Percentiles rank a stretch among this genome's conserved stretches.
Evolutionary conservation across 345 rosid genomes (phyloP).

Genomic region (Rhizophora apiculata): DNA sequence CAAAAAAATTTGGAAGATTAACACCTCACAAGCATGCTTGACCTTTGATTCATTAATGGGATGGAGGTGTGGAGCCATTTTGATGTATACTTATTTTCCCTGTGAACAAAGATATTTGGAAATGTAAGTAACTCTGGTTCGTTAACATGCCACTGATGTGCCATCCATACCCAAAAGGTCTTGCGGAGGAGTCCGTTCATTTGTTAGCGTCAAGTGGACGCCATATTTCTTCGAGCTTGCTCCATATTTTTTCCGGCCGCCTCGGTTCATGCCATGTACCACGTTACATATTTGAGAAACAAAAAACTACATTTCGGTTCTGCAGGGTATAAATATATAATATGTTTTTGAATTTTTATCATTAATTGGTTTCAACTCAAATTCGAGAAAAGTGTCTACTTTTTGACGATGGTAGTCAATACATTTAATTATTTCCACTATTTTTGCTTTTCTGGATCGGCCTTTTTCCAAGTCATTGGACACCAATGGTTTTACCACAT

Average conservation of each 20-base stretch:
- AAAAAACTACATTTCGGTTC: background rate
- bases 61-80: background rate
- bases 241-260: background rate
- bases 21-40: background rate
- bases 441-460: no score
- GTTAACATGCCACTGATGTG: slow-evolving; percentile 10
- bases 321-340: background rate
- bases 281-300: background rate
- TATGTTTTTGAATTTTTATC: background rate
- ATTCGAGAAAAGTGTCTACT: no score
- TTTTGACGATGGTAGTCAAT: no score
- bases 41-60: background rate
- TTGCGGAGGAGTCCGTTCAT: background rate
- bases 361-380: no score
- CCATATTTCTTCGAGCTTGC: background rate
- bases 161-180: slow-evolving; percentile 11
- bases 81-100: background rate
- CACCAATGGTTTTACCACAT: no score
- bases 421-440: no score
- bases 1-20: no score
- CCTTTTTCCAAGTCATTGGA: no score
- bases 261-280: slow-evolving; percentile 10
- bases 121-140: background rate
- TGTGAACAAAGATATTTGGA: background rate
- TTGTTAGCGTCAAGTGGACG: no score